These are phyloP conservation scores for Podosphaera fusca DNA, from an alignment of 2,329 filamentous ascomycete species.

Conservation along the genomic window DNA sequence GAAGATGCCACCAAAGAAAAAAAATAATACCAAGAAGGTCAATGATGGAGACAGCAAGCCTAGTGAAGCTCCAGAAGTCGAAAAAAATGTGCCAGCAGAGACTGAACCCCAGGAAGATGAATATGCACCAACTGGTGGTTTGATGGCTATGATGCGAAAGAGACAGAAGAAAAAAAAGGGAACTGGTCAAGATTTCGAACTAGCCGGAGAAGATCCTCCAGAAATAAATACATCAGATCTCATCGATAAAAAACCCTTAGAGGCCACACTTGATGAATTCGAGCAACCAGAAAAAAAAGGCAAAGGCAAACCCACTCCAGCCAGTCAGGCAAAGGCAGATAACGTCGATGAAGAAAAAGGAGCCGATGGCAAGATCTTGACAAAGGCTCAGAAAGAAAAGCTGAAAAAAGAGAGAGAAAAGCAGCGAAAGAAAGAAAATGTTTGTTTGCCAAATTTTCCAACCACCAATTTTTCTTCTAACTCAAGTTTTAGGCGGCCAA, in stretches of 20 bases:
- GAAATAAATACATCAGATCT: conserved; percentile 23
- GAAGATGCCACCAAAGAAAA: conserved; percentile 80
- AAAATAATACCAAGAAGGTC: conserved; percentile 54
- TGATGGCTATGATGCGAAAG: conserved; percentile 63
- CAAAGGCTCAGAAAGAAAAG: conserved; percentile 96
- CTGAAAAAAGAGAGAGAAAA: conserved; percentile 97
- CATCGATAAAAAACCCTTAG: conserved; percentile 48
- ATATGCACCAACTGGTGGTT: conserved; percentile 30
- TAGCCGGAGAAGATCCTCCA: conserved; percentile 41
- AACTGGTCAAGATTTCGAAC: conserved; percentile 59
- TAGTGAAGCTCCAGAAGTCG: conserved; percentile 36
- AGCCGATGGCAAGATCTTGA: conserved; percentile 49
- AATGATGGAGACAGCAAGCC: conserved; percentile 81
- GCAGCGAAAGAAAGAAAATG: conserved; percentile 94
- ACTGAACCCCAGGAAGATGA: conserved; percentile 23
- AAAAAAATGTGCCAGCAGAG: conserved; percentile 23
- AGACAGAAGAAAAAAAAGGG: conserved; percentile 51
- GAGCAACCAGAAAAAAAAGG: conserved; percentile 52
- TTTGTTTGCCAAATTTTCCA: conserved; percentile 19
- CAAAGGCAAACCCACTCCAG: conserved; percentile 32
- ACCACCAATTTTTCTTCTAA: background rate
- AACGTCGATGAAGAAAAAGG: conserved; percentile 27
- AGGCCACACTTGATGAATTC: conserved; percentile 70
- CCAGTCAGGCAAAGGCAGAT: conserved; percentile 15
- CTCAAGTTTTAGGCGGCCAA: conserved; percentile 39